Evolutionary conservation across 2,329 filamentous ascomycete genomes (phyloP).

Genomic region (Fusarium burgessii): DNA sequence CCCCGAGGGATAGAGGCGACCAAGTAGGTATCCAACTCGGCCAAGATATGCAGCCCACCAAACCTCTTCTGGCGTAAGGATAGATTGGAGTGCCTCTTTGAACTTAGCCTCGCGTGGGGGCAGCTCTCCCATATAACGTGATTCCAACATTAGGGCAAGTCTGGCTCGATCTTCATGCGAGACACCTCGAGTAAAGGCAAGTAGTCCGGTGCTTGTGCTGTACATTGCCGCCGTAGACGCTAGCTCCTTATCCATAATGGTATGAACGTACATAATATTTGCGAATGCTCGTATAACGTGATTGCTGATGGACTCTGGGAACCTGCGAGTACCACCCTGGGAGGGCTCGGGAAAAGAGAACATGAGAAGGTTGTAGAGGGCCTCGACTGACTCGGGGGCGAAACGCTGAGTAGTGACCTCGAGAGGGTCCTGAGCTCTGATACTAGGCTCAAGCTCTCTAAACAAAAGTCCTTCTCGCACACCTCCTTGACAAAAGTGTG

Average conservation of each 20-base stretch:
- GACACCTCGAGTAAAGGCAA: conserved; percentile 20
- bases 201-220: conserved; percentile 20
- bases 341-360: conserved; percentile 15
- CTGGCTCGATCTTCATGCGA: conserved; percentile 23
- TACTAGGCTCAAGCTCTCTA: conserved; percentile 15
- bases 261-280: conserved; percentile 25
- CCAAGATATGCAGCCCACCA: conserved; percentile 32
- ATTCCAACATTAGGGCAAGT: conserved; percentile 27
- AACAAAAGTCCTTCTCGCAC: conserved; percentile 26
- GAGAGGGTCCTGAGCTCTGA: conserved; percentile 25
- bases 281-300: conserved; percentile 19
- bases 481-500: conserved; percentile 29
- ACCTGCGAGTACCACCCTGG: conserved; percentile 3
- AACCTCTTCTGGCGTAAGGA: conserved; percentile 24
- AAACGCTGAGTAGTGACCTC: conserved; percentile 23
- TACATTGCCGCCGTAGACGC: conserved; percentile 26
- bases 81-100: conserved; percentile 18
- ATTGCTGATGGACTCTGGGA: conserved; percentile 15
- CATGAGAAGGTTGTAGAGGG: conserved; percentile 7
- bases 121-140: conserved; percentile 29
- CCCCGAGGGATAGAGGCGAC: conserved; percentile 20
- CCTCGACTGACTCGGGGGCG: conserved; percentile 16
- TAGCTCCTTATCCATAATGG: conserved; percentile 28
- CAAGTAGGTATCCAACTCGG: conserved; percentile 18
- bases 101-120: conserved; percentile 18